These are phyloP conservation scores for Celoporthe dispersa DNA, from an alignment of 2,329 filamentous ascomycete species.

Conservation along the genomic window DNA sequence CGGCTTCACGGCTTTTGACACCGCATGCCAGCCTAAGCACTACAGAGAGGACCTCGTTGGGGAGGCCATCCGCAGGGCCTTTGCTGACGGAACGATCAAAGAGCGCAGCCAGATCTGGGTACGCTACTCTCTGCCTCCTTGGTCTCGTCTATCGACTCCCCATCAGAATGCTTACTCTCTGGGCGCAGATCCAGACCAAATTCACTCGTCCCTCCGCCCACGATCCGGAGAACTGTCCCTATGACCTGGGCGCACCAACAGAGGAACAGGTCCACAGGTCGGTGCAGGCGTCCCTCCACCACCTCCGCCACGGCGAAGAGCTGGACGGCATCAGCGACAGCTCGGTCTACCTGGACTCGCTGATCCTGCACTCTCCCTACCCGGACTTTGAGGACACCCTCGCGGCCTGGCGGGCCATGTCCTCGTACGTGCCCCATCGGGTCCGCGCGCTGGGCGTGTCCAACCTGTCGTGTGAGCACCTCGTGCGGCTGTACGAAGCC, in stretches of 20 bases:
- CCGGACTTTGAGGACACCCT: not conserved
- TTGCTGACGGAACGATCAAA: slow-evolving; percentile 59
- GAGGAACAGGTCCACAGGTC: slow-evolving; percentile 8
- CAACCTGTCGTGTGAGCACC: slow-evolving; percentile 64
- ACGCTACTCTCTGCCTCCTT: not conserved
- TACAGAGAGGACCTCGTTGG: slow-evolving; percentile 76
- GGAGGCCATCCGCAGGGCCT: slow-evolving; percentile 65
- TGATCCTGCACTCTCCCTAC: not conserved
- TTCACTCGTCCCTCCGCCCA: slow-evolving; percentile 10
- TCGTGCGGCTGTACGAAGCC: slow-evolving; percentile 45
- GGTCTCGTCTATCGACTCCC: not conserved
- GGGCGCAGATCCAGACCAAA: slow-evolving; percentile 19
- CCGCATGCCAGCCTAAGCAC: slow-evolving; percentile 77
- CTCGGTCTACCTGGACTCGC: not conserved
- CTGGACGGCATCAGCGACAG: not conserved
- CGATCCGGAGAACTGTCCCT: slow-evolving; percentile 5
- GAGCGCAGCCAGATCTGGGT: not conserved
- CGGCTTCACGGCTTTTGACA: slow-evolving; percentile 77
- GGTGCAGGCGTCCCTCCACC: not conserved
- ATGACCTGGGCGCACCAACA: slow-evolving; percentile 1
- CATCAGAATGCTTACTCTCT: not conserved
- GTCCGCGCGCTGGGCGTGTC: slow-evolving; percentile 76
- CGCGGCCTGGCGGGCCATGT: slow-evolving; percentile 4
- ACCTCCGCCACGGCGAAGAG: not conserved
- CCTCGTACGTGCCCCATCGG: slow-evolving; percentile 54